phyloP scores from a whole-genome alignment of 139 green algal species.

The Chlorella sp. region DNA sequence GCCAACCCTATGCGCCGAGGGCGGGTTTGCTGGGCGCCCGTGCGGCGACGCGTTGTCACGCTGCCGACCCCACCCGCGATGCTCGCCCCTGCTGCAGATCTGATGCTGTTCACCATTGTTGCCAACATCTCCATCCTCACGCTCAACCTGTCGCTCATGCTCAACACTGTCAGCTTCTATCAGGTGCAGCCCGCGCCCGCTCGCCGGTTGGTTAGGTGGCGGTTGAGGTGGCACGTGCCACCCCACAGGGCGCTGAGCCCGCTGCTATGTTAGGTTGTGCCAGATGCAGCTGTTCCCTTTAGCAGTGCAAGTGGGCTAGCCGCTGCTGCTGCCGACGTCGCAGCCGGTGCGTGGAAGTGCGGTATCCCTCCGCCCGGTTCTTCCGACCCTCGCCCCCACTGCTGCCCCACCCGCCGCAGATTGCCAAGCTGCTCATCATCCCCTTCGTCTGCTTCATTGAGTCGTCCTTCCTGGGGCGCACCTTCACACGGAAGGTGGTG shows the following conservation, averaged over 20 bases:
- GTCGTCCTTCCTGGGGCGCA: constrained; percentile 71
- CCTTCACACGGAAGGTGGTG: constrained; percentile 61
- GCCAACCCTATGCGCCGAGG: background rate
- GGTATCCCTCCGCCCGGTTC: too few relatives aligned
- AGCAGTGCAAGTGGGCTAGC: too few relatives aligned
- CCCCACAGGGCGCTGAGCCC: too few relatives aligned
- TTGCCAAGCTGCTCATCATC: constrained; percentile 97
- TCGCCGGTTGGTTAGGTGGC: too few relatives aligned
- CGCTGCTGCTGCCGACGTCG: too few relatives aligned
- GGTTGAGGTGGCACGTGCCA: too few relatives aligned
- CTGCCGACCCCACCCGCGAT: background rate
- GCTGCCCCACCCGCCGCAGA: constrained; percentile 49
- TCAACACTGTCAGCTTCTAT: constrained; percentile 74
- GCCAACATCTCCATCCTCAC: constrained; percentile 72
- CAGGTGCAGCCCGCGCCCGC: constrained; percentile 39
- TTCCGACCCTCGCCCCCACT: too few relatives aligned
- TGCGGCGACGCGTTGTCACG: background rate
- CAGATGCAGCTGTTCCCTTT: too few relatives aligned
- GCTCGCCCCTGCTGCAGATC: constrained; percentile 38
- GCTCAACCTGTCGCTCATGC: constrained; percentile 73
- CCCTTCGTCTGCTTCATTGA: constrained; percentile 91
- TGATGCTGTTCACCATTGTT: constrained; percentile 61
- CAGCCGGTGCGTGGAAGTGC: too few relatives aligned
- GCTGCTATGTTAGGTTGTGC: too few relatives aligned
- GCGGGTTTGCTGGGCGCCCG: background rate